These are phyloP conservation scores for Solanum neorickii DNA, from an alignment of 257 asterid species.

Conservation along the genomic window DNA sequence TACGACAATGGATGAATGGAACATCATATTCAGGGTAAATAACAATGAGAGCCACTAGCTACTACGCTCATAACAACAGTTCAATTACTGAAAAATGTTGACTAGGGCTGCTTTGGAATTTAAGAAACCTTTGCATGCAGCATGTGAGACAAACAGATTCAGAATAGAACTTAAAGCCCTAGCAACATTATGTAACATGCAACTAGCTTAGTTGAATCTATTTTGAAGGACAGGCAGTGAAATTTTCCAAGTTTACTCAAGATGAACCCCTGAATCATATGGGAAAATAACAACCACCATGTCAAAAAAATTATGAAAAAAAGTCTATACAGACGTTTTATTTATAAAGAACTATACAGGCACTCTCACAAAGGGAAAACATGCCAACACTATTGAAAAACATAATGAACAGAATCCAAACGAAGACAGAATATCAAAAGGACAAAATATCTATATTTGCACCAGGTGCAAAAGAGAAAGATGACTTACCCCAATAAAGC, in stretches of 20 bases:
- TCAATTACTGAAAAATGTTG: neutral
- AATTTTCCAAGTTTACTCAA: neutral
- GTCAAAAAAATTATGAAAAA: neutral
- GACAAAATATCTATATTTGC: neutral
- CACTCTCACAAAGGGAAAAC: neutral
- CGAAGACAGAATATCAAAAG: neutral
- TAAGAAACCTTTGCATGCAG: neutral
- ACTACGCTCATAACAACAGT: neutral
- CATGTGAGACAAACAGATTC: neutral
- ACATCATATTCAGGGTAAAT: neutral
- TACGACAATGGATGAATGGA: neutral
- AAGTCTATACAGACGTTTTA: neutral
- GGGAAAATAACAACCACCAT: neutral
- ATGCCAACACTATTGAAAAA: neutral
- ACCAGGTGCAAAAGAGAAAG: slow-evolving; percentile 1
- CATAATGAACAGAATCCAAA: neutral
- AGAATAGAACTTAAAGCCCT: neutral
- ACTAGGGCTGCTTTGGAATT: neutral
- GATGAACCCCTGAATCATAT: neutral
- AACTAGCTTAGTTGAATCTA: neutral
- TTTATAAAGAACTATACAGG: neutral
- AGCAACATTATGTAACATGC: neutral
- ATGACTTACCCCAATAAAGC: slow-evolving; percentile 86
- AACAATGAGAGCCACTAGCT: neutral
- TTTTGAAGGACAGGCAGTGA: neutral